Evolutionary conservation across 441 rosid genomes (phyloP), one percentile per base, ranked within the genome.

Genomic region (Populus hybrid): DNA sequence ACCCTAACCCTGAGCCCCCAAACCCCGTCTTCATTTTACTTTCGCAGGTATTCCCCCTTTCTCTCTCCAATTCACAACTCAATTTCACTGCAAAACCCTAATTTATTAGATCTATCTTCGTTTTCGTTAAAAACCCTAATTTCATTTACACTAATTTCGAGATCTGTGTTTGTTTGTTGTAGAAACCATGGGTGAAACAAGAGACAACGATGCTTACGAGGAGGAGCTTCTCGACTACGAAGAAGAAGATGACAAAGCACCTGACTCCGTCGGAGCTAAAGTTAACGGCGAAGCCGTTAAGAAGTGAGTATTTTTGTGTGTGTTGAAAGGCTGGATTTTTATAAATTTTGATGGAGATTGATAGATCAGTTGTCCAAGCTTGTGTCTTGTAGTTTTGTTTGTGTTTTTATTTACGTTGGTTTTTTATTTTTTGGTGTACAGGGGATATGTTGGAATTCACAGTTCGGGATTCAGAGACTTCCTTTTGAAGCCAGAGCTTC

Each of bases 401-500:
- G 66, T 63, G 61, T 35, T 29, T 29, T 29, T 29, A 45, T 23
- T 53, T 14, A 2, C 0, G 20, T 2, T 66, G 64, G 2, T 59
- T 3, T 59, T 66, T 12, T 69, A 2, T 4, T 29, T 74, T 77
- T 79, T 33, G 10, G 1, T 29, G 24, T 75, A n/a, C 86, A 94
- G 99, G 90, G 98, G 99, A 4, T 96, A 94, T 78, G 98, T 96
- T 36, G 98, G 99, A 68, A 96, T 96, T 74, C 98, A 96, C 95
- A 96, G 98, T 83, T 96, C 98, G 7, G 98, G 99, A 81, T 96
- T 96, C 88, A 96, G 98, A 87, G 99, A 96, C 90, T 96, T 96
- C 84, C 98, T 96, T 59, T 84, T 96, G 85, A 96, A 96, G 85
- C 98, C 99, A 63, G 98, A 96, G 91, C 98, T 96, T 82, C 98